Conservation (phyloP, 2,329 filamentous ascomycete genomes). For the Monilinia fructigena region DNA sequence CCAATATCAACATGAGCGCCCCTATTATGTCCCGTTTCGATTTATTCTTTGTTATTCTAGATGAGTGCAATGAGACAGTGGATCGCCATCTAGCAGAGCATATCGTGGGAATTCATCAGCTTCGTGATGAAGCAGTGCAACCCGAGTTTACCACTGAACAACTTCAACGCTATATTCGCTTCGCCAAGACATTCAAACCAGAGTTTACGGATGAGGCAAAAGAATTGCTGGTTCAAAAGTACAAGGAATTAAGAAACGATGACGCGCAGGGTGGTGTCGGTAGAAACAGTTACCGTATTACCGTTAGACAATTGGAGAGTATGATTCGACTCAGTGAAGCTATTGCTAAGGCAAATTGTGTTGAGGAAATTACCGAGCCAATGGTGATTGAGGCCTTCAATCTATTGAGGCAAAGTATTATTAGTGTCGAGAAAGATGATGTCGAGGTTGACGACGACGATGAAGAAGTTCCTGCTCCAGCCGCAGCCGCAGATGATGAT, state of each 20-base stretch:
- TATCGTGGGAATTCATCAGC: constrained; percentile 90
- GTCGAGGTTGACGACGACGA: constrained; percentile 59
- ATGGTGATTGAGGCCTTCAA: constrained; percentile 94
- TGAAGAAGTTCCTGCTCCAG: constrained; percentile 42
- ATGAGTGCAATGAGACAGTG: constrained; percentile 90
- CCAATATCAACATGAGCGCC: constrained; percentile 98
- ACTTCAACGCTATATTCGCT: constrained; percentile 94
- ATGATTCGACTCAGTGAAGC: constrained; percentile 95
- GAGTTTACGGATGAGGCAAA: constrained; percentile 89
- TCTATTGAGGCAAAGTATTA: constrained; percentile 89
- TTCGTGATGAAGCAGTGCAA: constrained; percentile 85
- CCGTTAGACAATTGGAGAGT: constrained; percentile 90
- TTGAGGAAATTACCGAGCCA: constrained; percentile 77
- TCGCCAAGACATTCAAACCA: constrained; percentile 90
- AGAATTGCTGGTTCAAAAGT: constrained; percentile 80
- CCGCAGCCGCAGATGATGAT: constrained; percentile 45
- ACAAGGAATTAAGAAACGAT: constrained; percentile 91
- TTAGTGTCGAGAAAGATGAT: constrained; percentile 92
- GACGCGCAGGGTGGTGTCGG: constrained; percentile 93
- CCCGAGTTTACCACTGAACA: constrained; percentile 97
- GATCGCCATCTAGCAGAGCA: constrained; percentile 91
- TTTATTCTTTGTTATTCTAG: constrained; percentile 95
- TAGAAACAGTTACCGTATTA: constrained; percentile 95
- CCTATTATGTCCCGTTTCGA: constrained; percentile 99
- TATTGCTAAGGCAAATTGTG: constrained; percentile 97